phyloP scores from a whole-genome alignment of 2,329 filamentous ascomycete species.

The Metarhizium robertsii region DNA sequence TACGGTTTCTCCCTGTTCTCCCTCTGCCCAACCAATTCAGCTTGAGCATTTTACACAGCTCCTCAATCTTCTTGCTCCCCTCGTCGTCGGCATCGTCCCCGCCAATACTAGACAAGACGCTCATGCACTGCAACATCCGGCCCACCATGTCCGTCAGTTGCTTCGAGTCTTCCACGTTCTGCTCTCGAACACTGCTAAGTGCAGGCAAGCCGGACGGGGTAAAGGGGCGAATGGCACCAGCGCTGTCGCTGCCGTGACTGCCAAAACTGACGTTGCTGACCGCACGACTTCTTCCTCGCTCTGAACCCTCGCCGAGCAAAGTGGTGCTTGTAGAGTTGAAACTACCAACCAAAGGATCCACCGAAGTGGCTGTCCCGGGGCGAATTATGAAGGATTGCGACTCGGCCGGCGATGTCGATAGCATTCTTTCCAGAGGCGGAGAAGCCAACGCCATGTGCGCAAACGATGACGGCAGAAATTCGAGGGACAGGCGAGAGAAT shows the following conservation, averaged over 20 bases:
- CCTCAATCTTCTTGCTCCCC: constrained; percentile 68
- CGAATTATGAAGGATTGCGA: constrained; percentile 38
- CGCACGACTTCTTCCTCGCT: constrained; percentile 61
- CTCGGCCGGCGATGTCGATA: constrained; percentile 43
- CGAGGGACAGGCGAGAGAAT: constrained; percentile 81
- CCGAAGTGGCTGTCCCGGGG: constrained; percentile 64
- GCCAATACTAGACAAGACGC: constrained; percentile 70
- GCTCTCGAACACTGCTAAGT: constrained; percentile 39
- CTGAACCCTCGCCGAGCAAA: constrained; percentile 57
- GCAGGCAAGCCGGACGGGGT: constrained; percentile 31
- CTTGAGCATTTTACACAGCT: constrained; percentile 80
- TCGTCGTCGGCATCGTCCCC: constrained; percentile 56
- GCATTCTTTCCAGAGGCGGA: constrained; percentile 39
- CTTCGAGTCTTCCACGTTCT: constrained; percentile 58
- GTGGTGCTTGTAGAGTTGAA: constrained; percentile 75
- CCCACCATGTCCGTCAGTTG: constrained; percentile 91
- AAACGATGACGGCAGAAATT: constrained; percentile 54
- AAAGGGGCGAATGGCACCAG: constrained; percentile 35
- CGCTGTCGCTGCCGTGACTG: constrained; percentile 39
- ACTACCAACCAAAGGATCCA: constrained; percentile 66
- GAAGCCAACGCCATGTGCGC: constrained; percentile 43
- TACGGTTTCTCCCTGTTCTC: constrained; percentile 76
- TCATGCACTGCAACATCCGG: constrained; percentile 92
- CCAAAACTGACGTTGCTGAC: constrained; percentile 75
- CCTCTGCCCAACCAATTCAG: constrained; percentile 94